phyloP scores from a whole-genome alignment of 2,329 filamentous ascomycete genomes.

The Calonectria henricotiae region DNA sequence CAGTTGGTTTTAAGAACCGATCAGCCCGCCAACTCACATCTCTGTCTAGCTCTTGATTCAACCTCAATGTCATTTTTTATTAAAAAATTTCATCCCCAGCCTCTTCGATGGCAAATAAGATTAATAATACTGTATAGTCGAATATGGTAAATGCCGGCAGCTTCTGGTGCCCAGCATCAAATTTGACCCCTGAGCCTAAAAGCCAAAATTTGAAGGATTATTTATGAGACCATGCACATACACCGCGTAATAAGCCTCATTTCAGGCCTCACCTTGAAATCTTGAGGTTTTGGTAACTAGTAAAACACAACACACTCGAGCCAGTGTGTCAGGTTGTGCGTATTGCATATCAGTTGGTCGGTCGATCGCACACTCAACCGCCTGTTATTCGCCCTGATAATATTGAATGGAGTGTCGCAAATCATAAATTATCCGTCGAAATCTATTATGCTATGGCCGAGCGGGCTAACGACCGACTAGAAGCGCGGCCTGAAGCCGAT shows the following conservation, averaged over 20 bases:
- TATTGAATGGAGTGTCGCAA: background rate
- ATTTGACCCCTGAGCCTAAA: too few relatives aligned
- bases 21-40: too few relatives aligned
- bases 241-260: background rate
- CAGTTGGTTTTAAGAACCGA: too few relatives aligned
- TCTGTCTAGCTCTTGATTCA: too few relatives aligned
- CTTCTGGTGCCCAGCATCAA: too few relatives aligned
- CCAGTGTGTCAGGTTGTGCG: background rate
- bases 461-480: background rate
- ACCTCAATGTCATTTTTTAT: too few relatives aligned
- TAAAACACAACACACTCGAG: background rate
- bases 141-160: too few relatives aligned
- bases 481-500: constrained; percentile 7
- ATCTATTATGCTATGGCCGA: background rate
- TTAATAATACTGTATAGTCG: too few relatives aligned
- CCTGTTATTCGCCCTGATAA: background rate
- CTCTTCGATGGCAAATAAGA: too few relatives aligned
- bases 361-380: background rate
- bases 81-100: too few relatives aligned
- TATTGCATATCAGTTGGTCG: background rate
- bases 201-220: too few relatives aligned
- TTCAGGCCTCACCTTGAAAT: background rate
- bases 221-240: background rate
- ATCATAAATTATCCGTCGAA: background rate
- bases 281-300: background rate